Evolutionary conservation across 305 asterid genomes (phyloP).

Genomic region (Petunia hybrid): DNA sequence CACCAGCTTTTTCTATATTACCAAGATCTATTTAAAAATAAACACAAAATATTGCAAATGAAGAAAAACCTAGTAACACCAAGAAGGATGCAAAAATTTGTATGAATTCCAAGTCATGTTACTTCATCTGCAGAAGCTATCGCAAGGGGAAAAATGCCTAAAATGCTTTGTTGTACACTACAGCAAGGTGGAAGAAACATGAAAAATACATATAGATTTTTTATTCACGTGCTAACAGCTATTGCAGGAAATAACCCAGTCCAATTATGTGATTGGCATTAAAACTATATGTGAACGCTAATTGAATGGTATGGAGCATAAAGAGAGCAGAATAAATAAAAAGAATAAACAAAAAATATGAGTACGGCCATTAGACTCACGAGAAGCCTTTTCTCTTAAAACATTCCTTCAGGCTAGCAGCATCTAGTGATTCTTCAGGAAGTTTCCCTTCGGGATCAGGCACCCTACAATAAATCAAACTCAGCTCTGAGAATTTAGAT

Average conservation of each 20-base stretch:
- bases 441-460: slow-evolving; percentile 93
- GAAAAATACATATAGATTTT: slow-evolving; percentile 13
- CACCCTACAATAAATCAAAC: slow-evolving; percentile 49
- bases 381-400: slow-evolving; percentile 87
- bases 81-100: slow-evolving; percentile 1
- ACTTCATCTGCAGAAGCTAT: background rate
- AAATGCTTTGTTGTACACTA: slow-evolving; percentile 5
- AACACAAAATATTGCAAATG: slow-evolving; percentile 11
- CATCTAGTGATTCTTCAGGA: slow-evolving; percentile 83
- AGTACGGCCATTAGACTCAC: slow-evolving; percentile 54
- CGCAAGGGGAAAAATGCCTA: background rate
- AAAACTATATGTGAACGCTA: background rate
- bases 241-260: background rate
- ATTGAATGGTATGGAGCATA: slow-evolving; percentile 15
- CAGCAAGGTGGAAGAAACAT: slow-evolving; percentile 3
- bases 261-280: background rate
- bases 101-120: background rate
- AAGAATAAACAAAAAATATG: slow-evolving; percentile 4
- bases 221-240: background rate
- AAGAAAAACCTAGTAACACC: background rate
- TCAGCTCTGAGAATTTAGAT: slow-evolving; percentile 3
- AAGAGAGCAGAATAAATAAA: slow-evolving; percentile 21
- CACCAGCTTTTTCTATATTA: slow-evolving; percentile 12
- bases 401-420: slow-evolving; percentile 63
- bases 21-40: background rate